Percentiles rank a stretch among this genome's conserved stretches.
These are phyloP conservation scores for Leucocoprinus leucothites DNA, from an alignment of 768 basidiomycete genomes.

Conservation along the genomic window DNA sequence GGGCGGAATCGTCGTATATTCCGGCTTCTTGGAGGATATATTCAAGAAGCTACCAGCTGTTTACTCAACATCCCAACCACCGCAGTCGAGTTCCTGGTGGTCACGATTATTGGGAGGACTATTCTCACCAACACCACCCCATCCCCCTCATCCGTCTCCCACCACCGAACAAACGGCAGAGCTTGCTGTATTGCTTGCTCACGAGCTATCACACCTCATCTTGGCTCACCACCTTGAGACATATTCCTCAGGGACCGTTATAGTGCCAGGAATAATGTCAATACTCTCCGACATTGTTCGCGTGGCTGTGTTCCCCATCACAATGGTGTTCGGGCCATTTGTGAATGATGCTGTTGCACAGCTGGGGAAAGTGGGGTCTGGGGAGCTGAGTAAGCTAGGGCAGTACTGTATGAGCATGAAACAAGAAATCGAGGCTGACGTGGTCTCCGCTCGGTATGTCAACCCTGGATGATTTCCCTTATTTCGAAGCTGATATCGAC, in stretches of 20 bases:
- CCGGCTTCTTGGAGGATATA: slow-evolving; percentile 89
- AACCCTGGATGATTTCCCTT: neutral
- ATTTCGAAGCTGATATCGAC: slow-evolving; percentile 7
- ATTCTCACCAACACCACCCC: slow-evolving; percentile 27
- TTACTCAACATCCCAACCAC: slow-evolving; percentile 14
- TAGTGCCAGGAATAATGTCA: slow-evolving; percentile 77
- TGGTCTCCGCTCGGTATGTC: slow-evolving; percentile 76
- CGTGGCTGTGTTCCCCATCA: slow-evolving; percentile 81
- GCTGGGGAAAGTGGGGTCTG: slow-evolving; percentile 71
- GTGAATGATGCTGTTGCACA: slow-evolving; percentile 91
- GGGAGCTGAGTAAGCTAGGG: slow-evolving; percentile 68
- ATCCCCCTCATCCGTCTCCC: slow-evolving; percentile 46
- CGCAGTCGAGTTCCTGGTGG: slow-evolving; percentile 39
- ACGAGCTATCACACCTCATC: slow-evolving; percentile 91
- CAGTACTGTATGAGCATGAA: slow-evolving; percentile 75
- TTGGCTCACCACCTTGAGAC: slow-evolving; percentile 91
- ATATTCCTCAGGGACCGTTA: slow-evolving; percentile 78
- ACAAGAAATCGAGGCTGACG: slow-evolving; percentile 92
- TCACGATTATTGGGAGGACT: slow-evolving; percentile 46
- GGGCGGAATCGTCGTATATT: slow-evolving; percentile 92
- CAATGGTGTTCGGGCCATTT: slow-evolving; percentile 91
- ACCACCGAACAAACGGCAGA: slow-evolving; percentile 83
- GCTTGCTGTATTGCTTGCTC: slow-evolving; percentile 87
- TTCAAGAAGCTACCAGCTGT: slow-evolving; percentile 45
- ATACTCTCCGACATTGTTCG: slow-evolving; percentile 75